A percentile compares a stretch with the other conserved stretches of the same genome.
These are phyloP conservation scores for Curvularia sp. DNA, from an alignment of 2,329 filamentous ascomycete genomes.

Conservation along the genomic window DNA sequence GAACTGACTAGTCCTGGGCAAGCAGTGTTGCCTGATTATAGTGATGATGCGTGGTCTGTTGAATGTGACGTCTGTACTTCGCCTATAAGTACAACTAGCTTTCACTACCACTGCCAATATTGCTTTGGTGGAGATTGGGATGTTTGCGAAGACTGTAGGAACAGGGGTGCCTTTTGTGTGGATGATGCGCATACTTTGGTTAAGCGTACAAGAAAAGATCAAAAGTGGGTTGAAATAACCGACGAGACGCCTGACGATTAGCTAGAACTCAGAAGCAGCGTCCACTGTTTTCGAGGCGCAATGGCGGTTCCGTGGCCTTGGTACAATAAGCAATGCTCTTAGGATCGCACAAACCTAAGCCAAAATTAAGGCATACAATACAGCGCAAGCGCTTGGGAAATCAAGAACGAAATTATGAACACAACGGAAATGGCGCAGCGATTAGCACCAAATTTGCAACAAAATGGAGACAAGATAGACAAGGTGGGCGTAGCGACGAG, in stretches of 20 bases:
- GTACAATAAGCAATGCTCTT: conserved; percentile 18
- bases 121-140: not conserved
- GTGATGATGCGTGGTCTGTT: not conserved
- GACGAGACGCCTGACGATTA: no score
- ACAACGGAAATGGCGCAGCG: conserved; percentile 12
- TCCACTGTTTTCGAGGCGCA: not conserved
- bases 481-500: conserved; percentile 23
- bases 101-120: not conserved
- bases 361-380: no score
- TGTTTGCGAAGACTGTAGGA: not conserved
- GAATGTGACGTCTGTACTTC: not conserved
- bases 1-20: not conserved
- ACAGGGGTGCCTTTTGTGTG: not conserved
- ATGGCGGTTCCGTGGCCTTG: conserved; percentile 2
- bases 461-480: conserved; percentile 20
- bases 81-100: not conserved
- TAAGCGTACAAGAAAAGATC: no score
- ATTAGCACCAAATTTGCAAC: conserved; percentile 15
- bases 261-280: not conserved
- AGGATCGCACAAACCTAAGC: conserved; percentile 24
- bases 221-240: no score
- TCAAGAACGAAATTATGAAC: conserved; percentile 18
- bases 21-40: not conserved
- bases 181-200: not conserved
- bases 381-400: conserved; percentile 16